phyloP scores from a whole-genome alignment of 2,329 filamentous ascomycete genomes.

The Golovinomyces cichoracearum region DNA sequence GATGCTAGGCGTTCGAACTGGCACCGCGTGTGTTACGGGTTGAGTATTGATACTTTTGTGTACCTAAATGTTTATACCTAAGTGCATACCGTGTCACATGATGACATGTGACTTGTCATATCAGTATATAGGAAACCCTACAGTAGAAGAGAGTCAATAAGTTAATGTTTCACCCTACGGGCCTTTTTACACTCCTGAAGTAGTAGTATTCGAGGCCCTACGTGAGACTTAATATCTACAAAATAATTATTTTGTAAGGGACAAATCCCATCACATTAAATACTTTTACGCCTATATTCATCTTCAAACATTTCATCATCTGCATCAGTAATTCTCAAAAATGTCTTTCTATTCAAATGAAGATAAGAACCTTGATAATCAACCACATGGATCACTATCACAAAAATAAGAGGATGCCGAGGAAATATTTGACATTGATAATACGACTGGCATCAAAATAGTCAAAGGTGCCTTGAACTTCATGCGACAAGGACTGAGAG shows the following conservation, averaged over 20 bases:
- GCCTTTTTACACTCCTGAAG: background rate
- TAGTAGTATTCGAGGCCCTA: conserved; percentile 1
- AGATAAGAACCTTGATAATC: background rate
- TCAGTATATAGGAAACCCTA: background rate
- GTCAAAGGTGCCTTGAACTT: background rate
- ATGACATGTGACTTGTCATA: background rate
- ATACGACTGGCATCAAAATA: background rate
- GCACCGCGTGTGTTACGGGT: too few species aligned
- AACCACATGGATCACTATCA: background rate
- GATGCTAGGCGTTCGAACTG: too few species aligned
- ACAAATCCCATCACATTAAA: background rate
- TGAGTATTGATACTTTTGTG: too few species aligned
- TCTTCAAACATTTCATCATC: background rate
- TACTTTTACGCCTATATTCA: background rate
- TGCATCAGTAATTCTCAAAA: background rate
- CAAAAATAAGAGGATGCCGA: background rate
- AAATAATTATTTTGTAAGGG: conserved; percentile 1
- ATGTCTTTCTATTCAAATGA: background rate
- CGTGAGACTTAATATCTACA: conserved; percentile 2
- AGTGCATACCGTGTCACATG: too few species aligned
- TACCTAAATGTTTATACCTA: too few species aligned
- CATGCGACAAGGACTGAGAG: background rate
- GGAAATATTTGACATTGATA: background rate
- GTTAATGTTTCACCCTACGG: background rate
- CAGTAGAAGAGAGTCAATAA: background rate